These are phyloP conservation scores for Candida maris DNA, from an alignment of 805 yeast genomes.

Conservation along the genomic window DNA sequence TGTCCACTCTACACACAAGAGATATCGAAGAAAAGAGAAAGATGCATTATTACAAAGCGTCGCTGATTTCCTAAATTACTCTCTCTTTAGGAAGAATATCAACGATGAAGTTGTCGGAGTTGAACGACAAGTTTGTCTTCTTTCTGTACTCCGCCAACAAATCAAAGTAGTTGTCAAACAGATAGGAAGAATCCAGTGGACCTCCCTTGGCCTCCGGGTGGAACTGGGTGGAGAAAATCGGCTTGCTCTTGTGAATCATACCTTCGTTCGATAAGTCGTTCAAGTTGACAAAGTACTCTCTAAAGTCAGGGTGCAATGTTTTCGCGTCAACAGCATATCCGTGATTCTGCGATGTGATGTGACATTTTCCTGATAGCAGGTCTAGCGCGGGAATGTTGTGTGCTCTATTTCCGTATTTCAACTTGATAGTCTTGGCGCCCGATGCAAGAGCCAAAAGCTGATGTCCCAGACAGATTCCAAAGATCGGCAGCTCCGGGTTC, in stretches of 20 bases:
- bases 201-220: conserved; percentile 99
- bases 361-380: conserved; percentile 85
- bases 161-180: conserved; percentile 85
- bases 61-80: conserved; percentile 37
- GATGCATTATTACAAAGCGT: not conserved
- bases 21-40: not conserved
- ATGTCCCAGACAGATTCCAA: conserved; percentile 98
- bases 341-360: conserved; percentile 97
- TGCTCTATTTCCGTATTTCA: conserved; percentile 98
- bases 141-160: conserved; percentile 58
- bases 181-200: conserved; percentile 86
- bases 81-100: conserved; percentile 65
- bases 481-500: conserved; percentile 73
- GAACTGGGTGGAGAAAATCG: conserved; percentile 95
- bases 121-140: conserved; percentile 39
- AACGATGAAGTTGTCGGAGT: conserved; percentile 45
- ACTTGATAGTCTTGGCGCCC: conserved; percentile 88
- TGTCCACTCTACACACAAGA: no score
- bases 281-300: conserved; percentile 86
- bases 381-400: conserved; percentile 97
- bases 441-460: conserved; percentile 93
- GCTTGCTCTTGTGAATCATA: conserved; percentile 82
- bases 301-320: conserved; percentile 73
- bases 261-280: conserved; percentile 98
- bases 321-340: conserved; percentile 92